phyloP scores from a whole-genome alignment of 1,284 basidiomycete genomes.

The Trametes hirsuta region DNA sequence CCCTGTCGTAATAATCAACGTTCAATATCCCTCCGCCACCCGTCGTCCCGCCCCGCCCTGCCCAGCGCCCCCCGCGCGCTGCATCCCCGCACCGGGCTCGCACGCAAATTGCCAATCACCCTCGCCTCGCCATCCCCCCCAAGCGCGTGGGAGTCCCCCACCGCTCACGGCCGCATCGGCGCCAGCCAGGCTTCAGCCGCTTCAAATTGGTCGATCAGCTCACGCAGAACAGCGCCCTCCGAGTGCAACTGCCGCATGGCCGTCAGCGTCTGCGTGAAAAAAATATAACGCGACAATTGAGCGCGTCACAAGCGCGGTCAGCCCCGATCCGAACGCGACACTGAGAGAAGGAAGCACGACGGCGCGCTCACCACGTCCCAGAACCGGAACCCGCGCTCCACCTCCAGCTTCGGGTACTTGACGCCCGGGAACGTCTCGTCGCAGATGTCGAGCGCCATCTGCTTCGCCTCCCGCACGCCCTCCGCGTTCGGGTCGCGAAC shows the following conservation, averaged over 20 bases:
- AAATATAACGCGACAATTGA: slow-evolving; percentile 15
- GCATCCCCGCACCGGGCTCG: slow-evolving; percentile 1
- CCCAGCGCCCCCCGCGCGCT: slow-evolving; percentile 8
- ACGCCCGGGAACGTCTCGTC: slow-evolving; percentile 95
- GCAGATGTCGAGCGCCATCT: slow-evolving; percentile 86
- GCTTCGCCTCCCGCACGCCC: slow-evolving; percentile 83
- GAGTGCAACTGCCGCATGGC: slow-evolving; percentile 89
- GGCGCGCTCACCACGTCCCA: slow-evolving; percentile 87
- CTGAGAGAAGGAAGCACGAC: not conserved
- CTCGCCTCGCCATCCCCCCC: slow-evolving; percentile 7
- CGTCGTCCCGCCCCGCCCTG: not conserved
- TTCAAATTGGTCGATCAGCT: slow-evolving; percentile 94
- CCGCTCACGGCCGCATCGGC: slow-evolving; percentile 81
- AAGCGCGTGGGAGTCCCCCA: slow-evolving; percentile 13
- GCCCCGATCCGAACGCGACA: slow-evolving; percentile 3
- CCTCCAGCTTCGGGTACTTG: slow-evolving; percentile 84
- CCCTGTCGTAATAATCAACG: too few relatives aligned
- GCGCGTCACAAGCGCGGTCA: slow-evolving; percentile 5
- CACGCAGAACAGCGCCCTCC: slow-evolving; percentile 77
- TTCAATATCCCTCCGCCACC: not conserved
- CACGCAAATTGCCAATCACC: slow-evolving; percentile 16
- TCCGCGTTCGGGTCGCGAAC: slow-evolving; percentile 77
- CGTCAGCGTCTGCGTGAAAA: slow-evolving; percentile 68
- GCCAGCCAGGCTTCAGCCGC: slow-evolving; percentile 91
- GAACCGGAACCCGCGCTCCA: slow-evolving; percentile 96